Base-by-base conservation (phyloP, 371 early-diverging fungal genomes). In the Funneliformis caledonium region DNA sequence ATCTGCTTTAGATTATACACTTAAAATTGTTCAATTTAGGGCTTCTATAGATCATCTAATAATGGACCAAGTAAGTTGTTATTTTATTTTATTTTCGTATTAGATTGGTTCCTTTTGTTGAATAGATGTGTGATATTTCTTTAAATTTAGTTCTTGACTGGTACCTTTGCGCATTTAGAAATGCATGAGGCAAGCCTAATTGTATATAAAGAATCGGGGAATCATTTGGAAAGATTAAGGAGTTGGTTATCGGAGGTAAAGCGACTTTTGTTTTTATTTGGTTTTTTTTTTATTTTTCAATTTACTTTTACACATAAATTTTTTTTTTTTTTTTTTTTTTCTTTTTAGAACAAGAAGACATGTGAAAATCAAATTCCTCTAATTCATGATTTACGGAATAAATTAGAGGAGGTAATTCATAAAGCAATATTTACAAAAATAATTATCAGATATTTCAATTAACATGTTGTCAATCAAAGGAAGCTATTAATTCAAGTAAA, bases 321-420 rank as follows among this genome's bases (percentile, higher is more conserved):
- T 65, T 22, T 11, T 45, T 69, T 10, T 37, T 11, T 45, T 69
- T 10, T 37, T 26, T 26, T 26, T 26, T 45, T 45, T n/a, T 47
- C 1, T 45, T 22, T 37, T 59, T 73, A 73, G 74, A 73, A 37
- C 52, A 73, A 52, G n/a, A 73, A 73, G 56, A 59, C 74, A 9
- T 56, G 56, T 14, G 74, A 73, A 22, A 33, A 8, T 59, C 74
- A 73, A 26, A 56, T 22, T 50, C 74, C 59, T 19, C 31, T 14
- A 31, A 37, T 73, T 10, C 50, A 52, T 37, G 59, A 73, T 56
- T 59, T 73, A 33, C 22, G 74, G 33, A 59, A 52, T 31, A 73
- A 73, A 42, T 59, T 73, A 73, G 74, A 73, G 22, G 74, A 73
- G 74, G 74, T 73, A 42, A 65, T 37, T 65, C 14, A 7, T 65